Evolutionary conservation across 345 rosid genomes (phyloP).

Genomic region (Cardiospermum halicacabum): DNA sequence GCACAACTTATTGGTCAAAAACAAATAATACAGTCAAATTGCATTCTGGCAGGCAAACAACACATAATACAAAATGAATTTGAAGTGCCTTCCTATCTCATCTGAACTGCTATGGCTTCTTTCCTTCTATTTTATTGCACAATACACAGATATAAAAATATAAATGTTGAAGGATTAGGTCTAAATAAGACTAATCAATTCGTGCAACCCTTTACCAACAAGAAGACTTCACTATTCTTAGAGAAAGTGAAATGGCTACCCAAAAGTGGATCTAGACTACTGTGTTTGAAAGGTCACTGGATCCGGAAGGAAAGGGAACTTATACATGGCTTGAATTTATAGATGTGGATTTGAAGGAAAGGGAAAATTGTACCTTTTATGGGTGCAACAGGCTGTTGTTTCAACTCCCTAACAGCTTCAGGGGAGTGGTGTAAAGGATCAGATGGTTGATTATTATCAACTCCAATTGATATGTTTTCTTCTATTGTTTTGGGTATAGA

Average conservation of each 20-base stretch:
- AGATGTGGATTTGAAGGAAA: not conserved
- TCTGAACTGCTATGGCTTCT: not conserved
- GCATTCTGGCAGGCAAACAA: not conserved
- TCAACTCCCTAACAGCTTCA: slow-evolving; percentile 18
- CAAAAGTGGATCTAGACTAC: not conserved
- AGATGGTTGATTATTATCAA: slow-evolving; percentile 28
- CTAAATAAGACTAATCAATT: too few relatives aligned
- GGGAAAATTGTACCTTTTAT: slow-evolving; percentile 34
- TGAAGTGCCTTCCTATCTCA: not conserved
- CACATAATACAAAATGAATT: not conserved
- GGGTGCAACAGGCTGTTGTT: slow-evolving; percentile 20
- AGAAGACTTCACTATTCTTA: not conserved
- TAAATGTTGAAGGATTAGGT: not conserved
- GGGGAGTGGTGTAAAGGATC: slow-evolving; percentile 31
- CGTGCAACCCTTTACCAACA: not conserved
- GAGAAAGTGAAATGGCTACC: not conserved
- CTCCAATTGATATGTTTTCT: slow-evolving; percentile 21
- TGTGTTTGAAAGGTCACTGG: not conserved
- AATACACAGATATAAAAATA: not conserved
- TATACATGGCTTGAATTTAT: not conserved
- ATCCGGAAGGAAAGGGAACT: not conserved
- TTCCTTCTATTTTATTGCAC: not conserved
- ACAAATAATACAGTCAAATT: not conserved
- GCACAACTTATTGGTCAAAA: not conserved
- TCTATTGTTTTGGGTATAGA: slow-evolving; percentile 11